Evolutionary conservation across 352 stramenopile species (phyloP).

Genomic region (Phytophthora hybrid): DNA sequence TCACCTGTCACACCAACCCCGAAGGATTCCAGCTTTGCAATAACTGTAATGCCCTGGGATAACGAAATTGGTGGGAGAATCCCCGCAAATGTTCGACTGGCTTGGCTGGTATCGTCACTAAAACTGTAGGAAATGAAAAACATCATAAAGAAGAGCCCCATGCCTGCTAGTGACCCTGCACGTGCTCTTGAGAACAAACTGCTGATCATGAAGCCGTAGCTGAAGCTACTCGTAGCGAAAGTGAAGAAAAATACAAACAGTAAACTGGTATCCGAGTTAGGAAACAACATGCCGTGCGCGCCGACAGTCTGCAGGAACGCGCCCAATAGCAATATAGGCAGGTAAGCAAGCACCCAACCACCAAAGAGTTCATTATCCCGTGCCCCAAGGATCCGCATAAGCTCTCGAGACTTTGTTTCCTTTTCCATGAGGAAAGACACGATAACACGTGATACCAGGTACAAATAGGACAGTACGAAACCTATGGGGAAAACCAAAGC

Average conservation of each 20-base stretch:
- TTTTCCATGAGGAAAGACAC: constrained; percentile 94
- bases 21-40: constrained; percentile 68
- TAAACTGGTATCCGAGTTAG: constrained; percentile 45
- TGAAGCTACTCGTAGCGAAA: constrained; percentile 81
- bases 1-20: constrained; percentile 46
- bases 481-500: constrained; percentile 84
- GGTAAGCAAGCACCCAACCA: constrained; percentile 85
- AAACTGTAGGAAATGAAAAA: constrained; percentile 86
- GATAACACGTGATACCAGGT: constrained; percentile 92
- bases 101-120: constrained; percentile 53
- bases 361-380: constrained; percentile 56
- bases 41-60: constrained; percentile 68
- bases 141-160: constrained; percentile 82
- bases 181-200: constrained; percentile 67
- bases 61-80: constrained; percentile 82
- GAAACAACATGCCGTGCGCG: constrained; percentile 51
- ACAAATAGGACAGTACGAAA: constrained; percentile 94
- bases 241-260: constrained; percentile 81
- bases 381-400: constrained; percentile 94
- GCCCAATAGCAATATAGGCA: constrained; percentile 58
- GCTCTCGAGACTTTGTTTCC: constrained; percentile 90
- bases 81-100: constrained; percentile 39
- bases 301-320: constrained; percentile 59
- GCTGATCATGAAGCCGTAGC: constrained; percentile 81
- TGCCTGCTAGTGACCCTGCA: constrained; percentile 71